A percentile compares a stretch with the other conserved stretches of the same genome.
phyloP scores from a whole-genome alignment of 139 green algal genomes.

The Chlamydomonas incerta region DNA sequence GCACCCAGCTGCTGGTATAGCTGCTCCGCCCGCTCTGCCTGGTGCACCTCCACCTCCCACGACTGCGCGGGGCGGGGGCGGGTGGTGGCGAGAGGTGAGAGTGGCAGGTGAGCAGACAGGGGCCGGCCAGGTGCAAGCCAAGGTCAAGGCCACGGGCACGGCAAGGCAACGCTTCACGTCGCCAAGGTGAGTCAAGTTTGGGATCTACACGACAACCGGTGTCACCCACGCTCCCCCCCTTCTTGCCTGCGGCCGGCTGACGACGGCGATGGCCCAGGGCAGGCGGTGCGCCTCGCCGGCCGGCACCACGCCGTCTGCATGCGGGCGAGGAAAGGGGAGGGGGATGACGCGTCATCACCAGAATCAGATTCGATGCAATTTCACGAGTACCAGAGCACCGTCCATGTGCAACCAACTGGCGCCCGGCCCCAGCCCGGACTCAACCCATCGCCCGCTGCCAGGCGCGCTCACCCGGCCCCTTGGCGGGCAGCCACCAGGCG shows the following conservation, averaged over 20 bases:
- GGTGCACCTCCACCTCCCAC: conserved; percentile 41
- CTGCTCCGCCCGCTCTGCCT: conserved; percentile 32
- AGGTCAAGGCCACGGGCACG: too few relatives aligned
- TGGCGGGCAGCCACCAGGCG: conserved; percentile 50
- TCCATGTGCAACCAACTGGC: background rate
- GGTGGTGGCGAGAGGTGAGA: too few relatives aligned
- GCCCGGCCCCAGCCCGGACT: too few relatives aligned
- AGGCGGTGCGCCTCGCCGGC: conserved; percentile 3
- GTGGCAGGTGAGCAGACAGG: too few relatives aligned
- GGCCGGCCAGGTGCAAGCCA: conserved; percentile 47
- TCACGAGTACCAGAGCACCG: too few relatives aligned
- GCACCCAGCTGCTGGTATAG: conserved; percentile 28
- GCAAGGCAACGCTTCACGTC: too few relatives aligned
- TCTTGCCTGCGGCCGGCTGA: conserved; percentile 24
- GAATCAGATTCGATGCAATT: too few relatives aligned
- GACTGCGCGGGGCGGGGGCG: background rate
- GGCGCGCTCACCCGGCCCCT: background rate
- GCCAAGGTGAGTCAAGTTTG: too few relatives aligned
- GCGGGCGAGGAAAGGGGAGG: background rate
- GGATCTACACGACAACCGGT: too few relatives aligned
- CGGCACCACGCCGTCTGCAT: background rate
- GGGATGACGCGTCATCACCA: too few relatives aligned
- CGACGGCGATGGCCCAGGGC: conserved; percentile 14
- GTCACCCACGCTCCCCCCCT: too few relatives aligned
- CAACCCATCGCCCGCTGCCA: background rate